Evolutionary conservation across 371 early-diverging fungal species (phyloP).

Genomic region (Rhizopus arrhizus): DNA sequence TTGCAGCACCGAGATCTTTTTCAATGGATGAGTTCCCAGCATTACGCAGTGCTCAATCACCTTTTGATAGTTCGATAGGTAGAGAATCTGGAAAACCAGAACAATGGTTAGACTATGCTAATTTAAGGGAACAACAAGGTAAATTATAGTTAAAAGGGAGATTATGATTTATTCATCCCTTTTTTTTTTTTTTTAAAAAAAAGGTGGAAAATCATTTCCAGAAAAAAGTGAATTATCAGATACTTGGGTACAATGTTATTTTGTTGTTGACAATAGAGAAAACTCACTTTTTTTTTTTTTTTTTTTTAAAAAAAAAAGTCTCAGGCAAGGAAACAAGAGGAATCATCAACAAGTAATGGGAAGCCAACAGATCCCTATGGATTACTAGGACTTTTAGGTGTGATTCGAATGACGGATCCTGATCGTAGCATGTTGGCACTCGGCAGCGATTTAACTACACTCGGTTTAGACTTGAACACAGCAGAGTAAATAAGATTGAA

Average conservation of each 20-base stretch:
- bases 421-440: slow-evolving; percentile 72
- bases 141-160: background rate
- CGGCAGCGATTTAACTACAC: slow-evolving; percentile 76
- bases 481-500: slow-evolving; percentile 61
- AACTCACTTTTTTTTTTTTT: background rate
- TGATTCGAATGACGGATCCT: slow-evolving; percentile 75
- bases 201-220: slow-evolving; percentile 23
- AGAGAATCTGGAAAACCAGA: slow-evolving; percentile 38
- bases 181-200: background rate
- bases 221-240: slow-evolving; percentile 28
- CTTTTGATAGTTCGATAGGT: slow-evolving; percentile 40
- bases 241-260: slow-evolving; percentile 24
- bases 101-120: slow-evolving; percentile 44
- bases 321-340: slow-evolving; percentile 25
- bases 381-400: slow-evolving; percentile 71
- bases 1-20: slow-evolving; percentile 45
- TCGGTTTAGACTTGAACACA: slow-evolving; percentile 79
- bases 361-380: slow-evolving; percentile 58
- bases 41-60: slow-evolving; percentile 36
- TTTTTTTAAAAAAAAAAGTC: background rate
- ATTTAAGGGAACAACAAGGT: slow-evolving; percentile 31
- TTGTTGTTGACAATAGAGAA: background rate
- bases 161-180: too few species aligned
- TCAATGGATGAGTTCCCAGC: slow-evolving; percentile 57
- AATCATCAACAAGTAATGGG: slow-evolving; percentile 17